Percentiles rank a stretch among this genome's conserved stretches.
Conservation (phyloP, 345 rosid species). For the Gossypium anomalum region DNA sequence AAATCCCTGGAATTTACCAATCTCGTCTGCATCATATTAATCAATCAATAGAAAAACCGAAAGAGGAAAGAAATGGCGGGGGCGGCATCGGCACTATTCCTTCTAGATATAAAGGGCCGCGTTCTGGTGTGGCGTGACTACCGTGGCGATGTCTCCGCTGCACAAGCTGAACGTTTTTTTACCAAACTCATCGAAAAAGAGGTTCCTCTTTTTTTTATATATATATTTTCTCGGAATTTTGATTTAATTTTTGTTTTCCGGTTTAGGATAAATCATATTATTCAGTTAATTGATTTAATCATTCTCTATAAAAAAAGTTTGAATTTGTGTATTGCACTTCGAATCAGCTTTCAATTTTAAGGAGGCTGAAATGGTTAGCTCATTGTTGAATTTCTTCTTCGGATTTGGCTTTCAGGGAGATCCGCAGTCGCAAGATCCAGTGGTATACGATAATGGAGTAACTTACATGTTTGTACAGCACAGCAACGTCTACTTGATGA, state of each 20-base stretch:
- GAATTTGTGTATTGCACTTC: slow-evolving; percentile 6
- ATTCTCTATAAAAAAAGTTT: not conserved
- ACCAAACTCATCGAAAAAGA: slow-evolving; percentile 91
- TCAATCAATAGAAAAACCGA: not conserved
- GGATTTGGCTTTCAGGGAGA: slow-evolving; percentile 57
- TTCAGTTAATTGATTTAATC: slow-evolving; percentile 1
- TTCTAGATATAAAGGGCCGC: slow-evolving; percentile 86
- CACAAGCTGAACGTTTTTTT: slow-evolving; percentile 89
- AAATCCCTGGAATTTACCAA: not conserved
- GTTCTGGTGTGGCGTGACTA: slow-evolving; percentile 95
- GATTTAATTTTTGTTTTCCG: not conserved
- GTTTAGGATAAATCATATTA: not conserved
- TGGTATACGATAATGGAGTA: slow-evolving; percentile 88
- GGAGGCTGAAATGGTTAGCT: not conserved
- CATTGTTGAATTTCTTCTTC: slow-evolving; percentile 10
- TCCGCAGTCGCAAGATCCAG: slow-evolving; percentile 98
- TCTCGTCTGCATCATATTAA: not conserved
- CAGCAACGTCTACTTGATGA: slow-evolving; percentile 86
- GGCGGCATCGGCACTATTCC: slow-evolving; percentile 89
- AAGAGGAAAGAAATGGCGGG: slow-evolving; percentile 51
- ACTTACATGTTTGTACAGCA: slow-evolving; percentile 93
- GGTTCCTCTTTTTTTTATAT: slow-evolving; percentile 28
- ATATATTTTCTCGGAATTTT: not conserved
- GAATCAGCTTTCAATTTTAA: not conserved
- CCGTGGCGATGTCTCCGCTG: slow-evolving; percentile 87